Percentiles rank a stretch among this genome's conserved stretches.
Conservation (phyloP, 164 flowering plant genomes). For the Malania oleifera region DNA sequence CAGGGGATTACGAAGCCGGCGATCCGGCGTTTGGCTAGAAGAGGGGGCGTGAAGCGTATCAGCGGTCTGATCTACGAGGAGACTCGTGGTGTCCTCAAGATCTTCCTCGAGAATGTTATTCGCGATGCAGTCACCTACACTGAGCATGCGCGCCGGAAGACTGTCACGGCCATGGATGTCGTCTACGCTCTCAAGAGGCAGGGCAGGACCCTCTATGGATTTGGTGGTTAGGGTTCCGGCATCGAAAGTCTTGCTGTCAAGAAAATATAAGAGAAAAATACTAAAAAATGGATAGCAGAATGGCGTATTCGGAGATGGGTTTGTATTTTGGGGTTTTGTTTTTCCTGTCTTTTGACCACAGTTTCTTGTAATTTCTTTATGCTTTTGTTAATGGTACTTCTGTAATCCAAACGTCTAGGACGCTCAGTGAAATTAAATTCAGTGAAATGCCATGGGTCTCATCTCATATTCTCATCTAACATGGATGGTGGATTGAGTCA, state of each 20-base stretch:
- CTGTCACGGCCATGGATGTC: constrained; percentile 39
- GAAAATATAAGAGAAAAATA: no score
- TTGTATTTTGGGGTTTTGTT: no score
- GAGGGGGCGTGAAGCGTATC: constrained; percentile 36
- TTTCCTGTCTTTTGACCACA: no score
- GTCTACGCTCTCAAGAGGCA: constrained; percentile 39
- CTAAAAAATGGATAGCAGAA: no score
- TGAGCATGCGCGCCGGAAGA: constrained; percentile 32
- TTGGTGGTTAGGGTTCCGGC: constrained; percentile 21
- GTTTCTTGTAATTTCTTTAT: no score
- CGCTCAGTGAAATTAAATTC: no score
- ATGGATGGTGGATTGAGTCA: no score
- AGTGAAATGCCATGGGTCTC: no score
- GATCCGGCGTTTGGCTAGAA: constrained; percentile 27
- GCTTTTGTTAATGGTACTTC: no score
- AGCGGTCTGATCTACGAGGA: constrained; percentile 37
- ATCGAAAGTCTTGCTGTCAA: constrained; percentile 27
- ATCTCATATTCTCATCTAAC: no score
- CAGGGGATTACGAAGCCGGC: constrained; percentile 38
- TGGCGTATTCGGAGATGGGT: no score
- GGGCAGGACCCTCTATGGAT: constrained; percentile 35
- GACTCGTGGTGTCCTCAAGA: constrained; percentile 32
- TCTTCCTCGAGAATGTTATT: constrained; percentile 33
- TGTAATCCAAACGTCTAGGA: no score
- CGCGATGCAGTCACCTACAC: constrained; percentile 31